Base-by-base conservation (phyloP, 495 filamentous ascomycete genomes). In the Podospora comata region DNA sequence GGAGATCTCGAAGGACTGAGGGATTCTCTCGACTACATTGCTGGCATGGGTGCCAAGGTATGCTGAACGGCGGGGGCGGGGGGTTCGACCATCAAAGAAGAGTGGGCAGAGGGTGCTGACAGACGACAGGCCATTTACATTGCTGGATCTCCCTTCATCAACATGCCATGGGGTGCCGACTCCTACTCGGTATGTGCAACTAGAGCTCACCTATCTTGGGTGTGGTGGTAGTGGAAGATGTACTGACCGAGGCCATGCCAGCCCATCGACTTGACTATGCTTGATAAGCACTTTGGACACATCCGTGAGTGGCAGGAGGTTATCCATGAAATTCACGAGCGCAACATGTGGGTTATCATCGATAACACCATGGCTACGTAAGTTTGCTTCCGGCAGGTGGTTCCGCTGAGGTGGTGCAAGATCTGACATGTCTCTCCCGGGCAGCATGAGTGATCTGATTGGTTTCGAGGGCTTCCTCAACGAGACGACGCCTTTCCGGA, bases 1-100 rank as follows among this genome's bases (percentile, higher is more conserved):
- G 90, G 90, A 53, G 90, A 92, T 74, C 80, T 90, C 27, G 80
- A 79, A 58, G 90, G 90, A 7, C 66, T 92, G 44, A 70, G 86
- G 58, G 86, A 90, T 68, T 88, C 86, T 18, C 78, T 92, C 64
- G 90, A 92, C 72, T 92, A 92, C 76, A 74, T 92, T 54, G 87
- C 90, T 66, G 90, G 90, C 57, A 87, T 91, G 87, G 90, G 90
- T 2, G 87, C 91, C 76, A 91, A 90, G 75, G 75, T 77, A 66
- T 11, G 20, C 30, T 28, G 27, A 63, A 63, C 30, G 19, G 27
- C 30, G 3, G n/a, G 19, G 19, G 27, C 28, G 3, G n/a, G 19
- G 27, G 0, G 11, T 27, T n/a, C 26, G 27, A 27, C 4, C 18
- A 60, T 18, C 23, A 32, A 11, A 18, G 59, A 27, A 2, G 27